Evolutionary conservation across 768 basidiomycete species (phyloP), one percentile per base, ranked within the genome.

Genomic region (Xerocomellus intermedius): DNA sequence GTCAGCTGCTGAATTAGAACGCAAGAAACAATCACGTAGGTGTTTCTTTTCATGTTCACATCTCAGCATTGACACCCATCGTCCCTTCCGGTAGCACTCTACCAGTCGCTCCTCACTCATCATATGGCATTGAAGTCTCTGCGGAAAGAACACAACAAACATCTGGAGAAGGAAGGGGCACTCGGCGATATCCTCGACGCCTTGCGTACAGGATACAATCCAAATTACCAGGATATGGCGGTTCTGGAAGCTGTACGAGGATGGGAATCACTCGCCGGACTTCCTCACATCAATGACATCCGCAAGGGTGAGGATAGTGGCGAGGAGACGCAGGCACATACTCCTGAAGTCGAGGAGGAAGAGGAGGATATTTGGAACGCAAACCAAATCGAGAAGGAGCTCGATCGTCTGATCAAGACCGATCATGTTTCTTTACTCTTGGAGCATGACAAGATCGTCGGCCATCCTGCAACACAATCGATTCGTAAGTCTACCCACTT

Each of bases 211-310:
- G 86, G 88, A 5, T 98, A 97, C 75, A 99, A 99, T 69, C 96
- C 96, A 16, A 99, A 99, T 70, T 98, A 98, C 73, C 95, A 98
- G 69, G 96, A 99, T 68, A 98, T 99, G 96, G 94, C 94, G 2
- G 96, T 98, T 45, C 82, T 97, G 28, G 95, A 96, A 62, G 95
- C 96, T 17, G 94, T 98, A 16, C 85, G 94, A 44, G 95, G 94
- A 14, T 98, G 91, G 86, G 91, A 94, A 67, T 85, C 80, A 41
- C 77, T 85, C 8, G 84, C 87, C 13, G 80, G 81, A 2, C 71
- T 89, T 19, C 85, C 85, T 2, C 87, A 87, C 53, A 86, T 89
- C 65, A 85, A 86, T 57, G 86, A 89, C 45, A 79, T 81, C 8
- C 80, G 76, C 26, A 84, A 84, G 62, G 80, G 62, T 17, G 65